Percentiles rank a stretch among this genome's conserved stretches.
These are phyloP conservation scores for Aegilops speltoides DNA, from an alignment of 176 grass and related monocot genomes.

Conservation along the genomic window DNA sequence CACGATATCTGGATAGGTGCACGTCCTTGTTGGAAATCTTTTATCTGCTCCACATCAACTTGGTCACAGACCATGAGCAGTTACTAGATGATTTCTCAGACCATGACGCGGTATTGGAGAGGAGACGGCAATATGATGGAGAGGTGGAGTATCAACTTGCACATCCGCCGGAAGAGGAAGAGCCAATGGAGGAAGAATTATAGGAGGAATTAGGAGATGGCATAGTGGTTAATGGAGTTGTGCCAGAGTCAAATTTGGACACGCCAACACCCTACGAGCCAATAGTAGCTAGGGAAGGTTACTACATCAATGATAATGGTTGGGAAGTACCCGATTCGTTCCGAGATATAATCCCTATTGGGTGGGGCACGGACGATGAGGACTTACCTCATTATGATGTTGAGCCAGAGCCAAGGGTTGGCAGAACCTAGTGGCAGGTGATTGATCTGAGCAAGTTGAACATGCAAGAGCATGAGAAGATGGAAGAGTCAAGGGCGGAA, in stretches of 20 bases:
- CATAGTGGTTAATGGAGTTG: not conserved
- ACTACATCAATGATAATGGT: not conserved
- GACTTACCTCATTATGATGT: not conserved
- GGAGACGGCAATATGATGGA: too few species aligned
- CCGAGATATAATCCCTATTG: not conserved
- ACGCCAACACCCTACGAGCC: not conserved
- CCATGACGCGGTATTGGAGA: too few species aligned
- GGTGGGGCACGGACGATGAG: not conserved
- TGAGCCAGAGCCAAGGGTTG: not conserved
- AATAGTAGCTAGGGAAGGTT: not conserved
- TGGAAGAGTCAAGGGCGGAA: not conserved
- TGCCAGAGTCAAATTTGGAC: not conserved
- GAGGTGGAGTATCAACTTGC: too few species aligned
- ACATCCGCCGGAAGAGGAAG: too few species aligned
- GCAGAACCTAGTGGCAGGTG: not conserved
- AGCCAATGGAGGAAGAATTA: too few species aligned
- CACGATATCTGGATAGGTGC: not conserved
- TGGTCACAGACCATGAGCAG: not conserved
- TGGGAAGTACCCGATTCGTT: not conserved
- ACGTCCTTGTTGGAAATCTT: not conserved
- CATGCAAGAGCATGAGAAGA: too few species aligned
- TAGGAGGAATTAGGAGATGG: too few species aligned
- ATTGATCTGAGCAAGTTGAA: not conserved
- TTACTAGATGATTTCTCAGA: not conserved
- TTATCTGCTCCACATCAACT: not conserved